Evolutionary conservation across 2,329 filamentous ascomycete species (phyloP), one percentile per base, ranked within the genome.

Genomic region (Diaporthe helianthi): DNA sequence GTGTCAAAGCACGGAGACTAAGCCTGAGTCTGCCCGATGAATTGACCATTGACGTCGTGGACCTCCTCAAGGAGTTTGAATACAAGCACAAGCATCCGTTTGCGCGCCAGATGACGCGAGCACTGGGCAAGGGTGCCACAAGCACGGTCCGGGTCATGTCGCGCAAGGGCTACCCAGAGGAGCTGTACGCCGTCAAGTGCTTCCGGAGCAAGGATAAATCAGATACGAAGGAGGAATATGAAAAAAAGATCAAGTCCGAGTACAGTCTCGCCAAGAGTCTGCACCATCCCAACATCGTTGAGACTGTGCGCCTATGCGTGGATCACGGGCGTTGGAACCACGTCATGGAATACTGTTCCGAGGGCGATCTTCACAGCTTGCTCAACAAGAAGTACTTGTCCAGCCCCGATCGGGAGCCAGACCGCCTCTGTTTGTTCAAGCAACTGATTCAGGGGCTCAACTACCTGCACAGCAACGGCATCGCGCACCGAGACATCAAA

Each of bases 401-500:
- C 68, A 80, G 83, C 3, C 85, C 89, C 8, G 89, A 92, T 67
- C 89, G 90, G 69, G 83, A 86, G 19, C 84, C 86, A 68, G 93
- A 97, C 76, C 90, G 92, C 12, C 82, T 92, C 38, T 97, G 94
- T 79, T 85, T 97, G 72, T 97, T 97, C 86, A 97, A 97, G 84
- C 94, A 97, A 79, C 83, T 97, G 33, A 83, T 96, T 38, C 91
- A 93, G 75, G 94, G 93, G 22, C 87, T 97, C 72, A 86, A 89
- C 75, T 96, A 97, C 77, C 84, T 97, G 26, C 94, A 97, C 79
- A 84, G 83, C 70, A 89, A 95, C 75, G 94, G 93, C 69, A 94
- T 97, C 76, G 94, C 93, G 1, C 94, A 97, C 80, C 91, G 94
- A 60, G 94, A 97, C 74, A 92, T 97, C 82, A 97, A 97, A 80